Conservation (phyloP, 2,329 filamentous ascomycete species). For the Domatiomyces catenatus region DNA sequence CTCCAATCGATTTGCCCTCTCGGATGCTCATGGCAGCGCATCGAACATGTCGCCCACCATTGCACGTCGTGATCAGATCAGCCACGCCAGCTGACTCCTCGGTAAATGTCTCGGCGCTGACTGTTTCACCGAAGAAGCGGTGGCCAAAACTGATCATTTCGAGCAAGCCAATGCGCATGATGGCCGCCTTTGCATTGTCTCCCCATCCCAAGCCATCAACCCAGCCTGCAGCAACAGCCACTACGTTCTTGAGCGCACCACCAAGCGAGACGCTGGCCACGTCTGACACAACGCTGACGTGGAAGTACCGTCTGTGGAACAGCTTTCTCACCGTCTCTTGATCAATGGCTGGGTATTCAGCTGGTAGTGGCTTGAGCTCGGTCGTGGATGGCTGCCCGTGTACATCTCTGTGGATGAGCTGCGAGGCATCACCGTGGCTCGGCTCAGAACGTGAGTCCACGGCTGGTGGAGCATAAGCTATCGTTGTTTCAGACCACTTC, state of each 20-base stretch:
- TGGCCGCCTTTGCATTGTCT: constrained; percentile 95
- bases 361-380: constrained; percentile 58
- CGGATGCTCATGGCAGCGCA: constrained; percentile 81
- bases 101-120: constrained; percentile 77
- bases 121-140: constrained; percentile 74
- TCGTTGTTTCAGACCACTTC: constrained; percentile 93
- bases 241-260: constrained; percentile 91
- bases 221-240: constrained; percentile 85
- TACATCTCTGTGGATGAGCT: constrained; percentile 52
- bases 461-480: constrained; percentile 84
- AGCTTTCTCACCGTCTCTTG: constrained; percentile 69
- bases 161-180: constrained; percentile 89
- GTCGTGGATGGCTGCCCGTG: constrained; percentile 52
- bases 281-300: constrained; percentile 82
- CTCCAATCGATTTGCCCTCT: constrained; percentile 61
- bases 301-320: constrained; percentile 95
- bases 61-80: constrained; percentile 87
- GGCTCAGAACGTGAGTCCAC: constrained; percentile 60
- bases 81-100: constrained; percentile 91
- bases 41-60: constrained; percentile 80
- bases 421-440: constrained; percentile 35
- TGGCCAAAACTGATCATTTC: constrained; percentile 96
- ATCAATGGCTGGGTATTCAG: constrained; percentile 72
- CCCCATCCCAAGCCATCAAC: constrained; percentile 94
- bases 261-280: constrained; percentile 94